Conservation (phyloP, 192 early-diverging fungal genomes). For the Umbelopsis ramanniana region DNA sequence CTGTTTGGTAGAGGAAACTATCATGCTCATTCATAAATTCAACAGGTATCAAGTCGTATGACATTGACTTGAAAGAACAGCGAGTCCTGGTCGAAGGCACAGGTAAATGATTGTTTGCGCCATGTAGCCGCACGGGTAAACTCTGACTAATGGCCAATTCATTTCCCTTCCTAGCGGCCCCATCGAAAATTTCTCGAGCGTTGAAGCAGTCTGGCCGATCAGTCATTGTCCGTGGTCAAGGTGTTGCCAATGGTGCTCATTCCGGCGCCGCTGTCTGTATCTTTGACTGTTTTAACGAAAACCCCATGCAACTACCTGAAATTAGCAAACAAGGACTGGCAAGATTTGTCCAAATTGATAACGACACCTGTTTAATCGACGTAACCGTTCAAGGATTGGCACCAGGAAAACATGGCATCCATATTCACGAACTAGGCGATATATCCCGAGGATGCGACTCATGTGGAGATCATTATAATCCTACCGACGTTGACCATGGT, state of each 20-base stretch:
- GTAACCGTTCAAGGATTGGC: slow-evolving; percentile 73
- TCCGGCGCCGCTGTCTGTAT: slow-evolving; percentile 91
- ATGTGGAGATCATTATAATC: slow-evolving; percentile 60
- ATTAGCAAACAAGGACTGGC: slow-evolving; percentile 64
- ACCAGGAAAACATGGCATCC: slow-evolving; percentile 68
- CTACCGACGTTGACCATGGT: slow-evolving; percentile 51
- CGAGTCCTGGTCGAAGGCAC: slow-evolving; percentile 77
- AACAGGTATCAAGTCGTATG: slow-evolving; percentile 63
- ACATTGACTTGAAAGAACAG: slow-evolving; percentile 70
- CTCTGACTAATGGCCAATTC: slow-evolving; percentile 9
- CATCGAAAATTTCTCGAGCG: slow-evolving; percentile 63
- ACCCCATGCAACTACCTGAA: slow-evolving; percentile 23
- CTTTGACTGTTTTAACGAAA: slow-evolving; percentile 64
- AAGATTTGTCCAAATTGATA: slow-evolving; percentile 79
- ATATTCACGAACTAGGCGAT: slow-evolving; percentile 83
- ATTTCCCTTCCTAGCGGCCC: slow-evolving; percentile 50
- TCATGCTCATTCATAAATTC: slow-evolving; percentile 17
- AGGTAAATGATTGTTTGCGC: slow-evolving; percentile 37
- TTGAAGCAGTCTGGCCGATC: slow-evolving; percentile 75
- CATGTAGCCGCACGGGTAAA: too few relatives aligned
- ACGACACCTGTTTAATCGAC: slow-evolving; percentile 76
- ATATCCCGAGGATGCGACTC: slow-evolving; percentile 62
- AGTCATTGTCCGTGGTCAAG: slow-evolving; percentile 80
- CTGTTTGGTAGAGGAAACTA: not conserved
- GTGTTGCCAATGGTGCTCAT: slow-evolving; percentile 61